A percentile compares a stretch with the other conserved stretches of the same genome.
Conservation (phyloP, 176 grass and related monocot genomes). For the Cocos nucifera region DNA sequence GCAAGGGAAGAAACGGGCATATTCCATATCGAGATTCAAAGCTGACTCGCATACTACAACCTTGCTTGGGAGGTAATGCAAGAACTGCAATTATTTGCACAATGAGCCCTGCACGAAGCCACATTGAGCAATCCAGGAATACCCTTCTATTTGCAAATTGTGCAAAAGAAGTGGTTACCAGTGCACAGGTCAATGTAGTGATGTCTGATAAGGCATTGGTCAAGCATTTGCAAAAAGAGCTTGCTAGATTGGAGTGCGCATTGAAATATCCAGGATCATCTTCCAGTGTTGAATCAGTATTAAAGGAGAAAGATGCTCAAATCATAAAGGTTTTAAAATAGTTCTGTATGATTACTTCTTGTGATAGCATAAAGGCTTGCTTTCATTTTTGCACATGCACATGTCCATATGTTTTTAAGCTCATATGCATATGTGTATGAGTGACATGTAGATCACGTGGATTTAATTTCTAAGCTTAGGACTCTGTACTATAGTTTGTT, state of each 20-base stretch:
- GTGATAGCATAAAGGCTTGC: too few species aligned
- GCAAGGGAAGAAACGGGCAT: conserved; percentile 18
- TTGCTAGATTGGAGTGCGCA: conserved; percentile 22
- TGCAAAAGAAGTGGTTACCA: conserved; percentile 16
- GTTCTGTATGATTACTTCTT: conserved; percentile 8
- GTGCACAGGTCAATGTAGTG: conserved; percentile 18
- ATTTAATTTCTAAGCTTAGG: too few species aligned
- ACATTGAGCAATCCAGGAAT: conserved; percentile 17
- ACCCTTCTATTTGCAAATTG: conserved; percentile 19
- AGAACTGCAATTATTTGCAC: conserved; percentile 25
- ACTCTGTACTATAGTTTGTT: too few species aligned
- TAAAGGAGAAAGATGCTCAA: conserved; percentile 69
- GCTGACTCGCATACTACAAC: conserved; percentile 17
- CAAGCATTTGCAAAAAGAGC: conserved; percentile 11
- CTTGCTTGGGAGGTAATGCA: conserved; percentile 18
- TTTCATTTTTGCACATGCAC: too few species aligned
- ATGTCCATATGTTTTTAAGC: too few species aligned
- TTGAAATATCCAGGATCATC: conserved; percentile 52
- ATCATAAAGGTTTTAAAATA: conserved; percentile 54
- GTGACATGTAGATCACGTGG: too few species aligned
- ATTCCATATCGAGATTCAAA: conserved; percentile 18
- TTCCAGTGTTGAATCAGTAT: conserved; percentile 48
- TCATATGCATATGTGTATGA: too few species aligned
- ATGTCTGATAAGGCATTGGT: conserved; percentile 22
- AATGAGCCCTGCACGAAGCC: conserved; percentile 16